Base-by-base conservation (phyloP, 169 alveolate genomes). In the Babesia bovis region DNA sequence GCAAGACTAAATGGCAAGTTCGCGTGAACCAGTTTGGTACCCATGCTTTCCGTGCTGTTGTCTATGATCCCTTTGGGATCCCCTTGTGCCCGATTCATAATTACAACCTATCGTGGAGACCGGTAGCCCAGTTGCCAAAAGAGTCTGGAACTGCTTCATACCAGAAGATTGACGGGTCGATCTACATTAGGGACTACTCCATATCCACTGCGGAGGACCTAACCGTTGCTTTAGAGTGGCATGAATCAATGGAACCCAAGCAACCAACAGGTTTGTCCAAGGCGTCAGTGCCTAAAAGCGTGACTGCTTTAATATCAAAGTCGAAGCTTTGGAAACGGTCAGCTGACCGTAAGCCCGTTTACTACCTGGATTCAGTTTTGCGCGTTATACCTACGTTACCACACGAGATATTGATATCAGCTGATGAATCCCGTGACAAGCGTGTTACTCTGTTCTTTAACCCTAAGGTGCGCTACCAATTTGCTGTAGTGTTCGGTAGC, bases 11-110 rank as follows among this genome's bases (percentile, higher is more conserved):
- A 23, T 67, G 78, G 78, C 66, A 67, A 21, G 33, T 67, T 4
- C 50, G 25, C 45, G 21, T 32, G 2, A 71, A 71, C 33, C 32
- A 50, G 0, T 38, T 58, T 7, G 2, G 13, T 6, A 38, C 19
- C 4, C 82, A 71, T 13, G 71, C 66, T 7, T 71, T 71, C 65
- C 63, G 66, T 28, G 82, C 82, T 13, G 50, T 71, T 4, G 71
- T 55, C 7, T 71, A 49, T 36, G 82, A 71, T 25, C 65, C 71
- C 15, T 58, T 51, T 25, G 82, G 74, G 10, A 44, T n/a, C 0
- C 52, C 73, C 3, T 56, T 71, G 4, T 21, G 32, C 10, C 82
- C 82, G 26, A 51, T 33, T 32, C 65, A 56, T 41, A 71, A 32
- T 44, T 71, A 26, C 57, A 42, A 40, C 9, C 26, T 71, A 1